Conservation (phyloP, 2,329 filamentous ascomycete species). For the Fusarium xylarioides region DNA sequence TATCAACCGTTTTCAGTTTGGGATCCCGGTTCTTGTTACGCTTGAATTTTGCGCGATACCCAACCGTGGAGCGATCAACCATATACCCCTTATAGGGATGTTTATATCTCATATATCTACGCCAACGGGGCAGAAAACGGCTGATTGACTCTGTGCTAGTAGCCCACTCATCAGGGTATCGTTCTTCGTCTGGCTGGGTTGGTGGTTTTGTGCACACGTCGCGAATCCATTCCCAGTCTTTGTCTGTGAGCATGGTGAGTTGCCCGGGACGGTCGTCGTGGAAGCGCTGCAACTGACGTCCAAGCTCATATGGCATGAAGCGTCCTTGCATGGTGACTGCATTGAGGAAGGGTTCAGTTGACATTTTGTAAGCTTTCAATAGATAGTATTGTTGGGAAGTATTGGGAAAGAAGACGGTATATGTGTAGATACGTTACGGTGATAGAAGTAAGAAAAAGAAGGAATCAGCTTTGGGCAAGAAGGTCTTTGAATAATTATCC, state of each 20-base stretch:
- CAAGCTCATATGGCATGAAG: not conserved
- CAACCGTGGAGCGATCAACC: not conserved
- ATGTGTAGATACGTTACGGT: not conserved
- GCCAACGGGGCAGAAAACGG: not conserved
- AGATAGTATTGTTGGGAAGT: too few relatives aligned
- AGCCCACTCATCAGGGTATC: not conserved
- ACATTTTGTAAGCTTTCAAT: not conserved
- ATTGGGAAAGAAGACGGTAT: not conserved
- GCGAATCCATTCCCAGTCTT: not conserved
- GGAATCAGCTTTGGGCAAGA: too few relatives aligned
- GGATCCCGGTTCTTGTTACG: fast-evolving
- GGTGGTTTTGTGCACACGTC: not conserved
- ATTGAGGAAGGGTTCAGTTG: not conserved
- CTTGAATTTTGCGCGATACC: not conserved
- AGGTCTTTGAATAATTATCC: not conserved
- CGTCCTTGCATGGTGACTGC: not conserved
- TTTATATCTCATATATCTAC: not conserved
- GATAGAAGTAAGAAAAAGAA: not conserved
- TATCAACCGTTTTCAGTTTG: fast-evolving
- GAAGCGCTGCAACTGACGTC: not conserved
- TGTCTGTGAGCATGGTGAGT: not conserved
- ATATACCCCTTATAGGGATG: not conserved
- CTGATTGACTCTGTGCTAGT: not conserved
- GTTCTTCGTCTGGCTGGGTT: not conserved
- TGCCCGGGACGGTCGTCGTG: not conserved